Percentiles rank a stretch among this genome's conserved stretches.
phyloP scores from a whole-genome alignment of 2,329 filamentous ascomycete genomes.

The Epicoccum sorghinum region DNA sequence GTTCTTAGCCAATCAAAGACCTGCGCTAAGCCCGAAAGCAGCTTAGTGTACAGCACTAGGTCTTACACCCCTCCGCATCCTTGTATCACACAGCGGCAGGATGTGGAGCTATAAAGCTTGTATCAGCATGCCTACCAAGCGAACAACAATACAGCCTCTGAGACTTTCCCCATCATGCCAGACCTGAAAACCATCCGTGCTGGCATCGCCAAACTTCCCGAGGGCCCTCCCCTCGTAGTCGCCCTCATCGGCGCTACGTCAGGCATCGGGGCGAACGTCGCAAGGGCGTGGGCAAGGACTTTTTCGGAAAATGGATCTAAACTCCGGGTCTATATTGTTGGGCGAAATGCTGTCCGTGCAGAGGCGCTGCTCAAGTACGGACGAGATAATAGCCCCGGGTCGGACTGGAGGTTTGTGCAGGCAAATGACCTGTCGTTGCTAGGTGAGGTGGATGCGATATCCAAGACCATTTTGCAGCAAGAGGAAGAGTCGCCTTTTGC shows the following conservation, averaged over 20 bases:
- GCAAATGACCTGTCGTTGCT: slow-evolving; percentile 41
- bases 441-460: slow-evolving; percentile 44
- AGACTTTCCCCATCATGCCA: slow-evolving; percentile 16
- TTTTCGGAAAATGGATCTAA: slow-evolving; percentile 27
- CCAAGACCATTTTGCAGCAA: slow-evolving; percentile 29
- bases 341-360: slow-evolving; percentile 45
- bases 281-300: slow-evolving; percentile 22
- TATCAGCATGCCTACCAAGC: background rate
- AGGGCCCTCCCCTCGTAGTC: slow-evolving; percentile 28
- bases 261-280: slow-evolving; percentile 36
- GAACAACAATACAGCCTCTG: too few relatives aligned
- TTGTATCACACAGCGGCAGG: background rate
- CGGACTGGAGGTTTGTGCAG: slow-evolving; percentile 44
- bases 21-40: background rate
- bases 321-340: slow-evolving; percentile 52
- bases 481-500: slow-evolving; percentile 31
- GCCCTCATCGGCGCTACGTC: slow-evolving; percentile 30
- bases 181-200: slow-evolving; percentile 20
- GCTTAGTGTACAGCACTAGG: background rate
- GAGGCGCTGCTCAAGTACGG: slow-evolving; percentile 37
- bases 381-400: slow-evolving; percentile 34
- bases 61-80: background rate
- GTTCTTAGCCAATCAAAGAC: background rate
- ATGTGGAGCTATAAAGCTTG: background rate
- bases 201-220: slow-evolving; percentile 22